Conservation (phyloP, 169 alveolate genomes). For the Plasmodium inui region DNA sequence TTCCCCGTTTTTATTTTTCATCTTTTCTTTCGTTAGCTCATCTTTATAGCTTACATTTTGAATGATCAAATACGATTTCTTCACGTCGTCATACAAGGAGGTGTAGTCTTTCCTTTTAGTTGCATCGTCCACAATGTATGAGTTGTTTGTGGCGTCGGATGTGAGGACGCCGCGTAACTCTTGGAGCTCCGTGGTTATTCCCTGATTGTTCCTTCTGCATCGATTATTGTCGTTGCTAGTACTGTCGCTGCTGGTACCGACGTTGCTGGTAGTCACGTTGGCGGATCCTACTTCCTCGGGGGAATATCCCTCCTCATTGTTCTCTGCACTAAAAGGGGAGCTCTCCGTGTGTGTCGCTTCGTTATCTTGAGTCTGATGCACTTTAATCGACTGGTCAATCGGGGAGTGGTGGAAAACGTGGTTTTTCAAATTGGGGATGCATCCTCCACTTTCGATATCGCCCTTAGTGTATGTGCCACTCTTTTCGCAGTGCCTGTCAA, state of each 20-base stretch:
- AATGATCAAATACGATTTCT: neutral
- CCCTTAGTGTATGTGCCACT: neutral
- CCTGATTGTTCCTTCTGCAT: neutral
- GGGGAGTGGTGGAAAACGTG: neutral
- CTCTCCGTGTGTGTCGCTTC: neutral
- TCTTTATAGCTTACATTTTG: neutral
- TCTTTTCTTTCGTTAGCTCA: neutral
- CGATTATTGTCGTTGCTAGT: neutral
- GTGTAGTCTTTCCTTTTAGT: neutral
- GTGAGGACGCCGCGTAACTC: neutral
- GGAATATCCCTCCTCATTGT: neutral
- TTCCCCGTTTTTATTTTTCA: neutral
- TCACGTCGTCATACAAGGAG: slow-evolving; percentile 5
- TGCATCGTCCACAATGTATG: neutral
- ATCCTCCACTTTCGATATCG: neutral
- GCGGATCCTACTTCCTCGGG: neutral
- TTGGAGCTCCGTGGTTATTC: neutral
- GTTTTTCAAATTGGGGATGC: neutral
- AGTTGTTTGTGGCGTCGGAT: neutral
- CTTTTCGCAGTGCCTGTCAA: neutral
- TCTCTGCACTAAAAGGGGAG: neutral
- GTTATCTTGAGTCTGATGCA: neutral
- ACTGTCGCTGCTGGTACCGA: neutral
- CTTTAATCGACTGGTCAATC: neutral
- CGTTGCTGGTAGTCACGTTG: neutral